Base-by-base conservation (phyloP, 1,284 basidiomycete species). In the Fomitopsis schrenkii region DNA sequence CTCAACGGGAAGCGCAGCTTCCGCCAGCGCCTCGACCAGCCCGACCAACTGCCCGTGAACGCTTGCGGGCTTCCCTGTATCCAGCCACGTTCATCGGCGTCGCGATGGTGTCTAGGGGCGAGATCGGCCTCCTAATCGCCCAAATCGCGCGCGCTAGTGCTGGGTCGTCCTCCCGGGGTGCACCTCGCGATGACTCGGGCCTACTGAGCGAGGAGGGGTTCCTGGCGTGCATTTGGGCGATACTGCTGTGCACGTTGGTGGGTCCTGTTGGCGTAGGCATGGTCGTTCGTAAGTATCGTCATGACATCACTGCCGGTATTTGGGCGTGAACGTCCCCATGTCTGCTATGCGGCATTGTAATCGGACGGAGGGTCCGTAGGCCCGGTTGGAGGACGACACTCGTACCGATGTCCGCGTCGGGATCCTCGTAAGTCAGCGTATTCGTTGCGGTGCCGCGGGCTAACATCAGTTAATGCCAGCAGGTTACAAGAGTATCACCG, bases 21-120 rank as follows among this genome's bases (percentile, higher is more conserved):
- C 53, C 36, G 22, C 50, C 15, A 10, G n/a, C 36, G 5, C n/a
- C 41, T n/a, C 26, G 22, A 22, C 22, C 33, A 26, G 6, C 42
- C 56, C 14, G 17, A 53, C 2, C 42, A n/a, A n/a, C 57, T 41
- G 8, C 44, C 12, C 55, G 50, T 33, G 45, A 22, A 3, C 14
- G 14, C 10, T 19, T 59, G 41, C 17, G 55, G 17, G 58, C 55
- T 15, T 60, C 69, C 10, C 14, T 67, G 8, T 64, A 56, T 6
- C 65, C 70, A 7, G 66, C 70, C 1, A 56, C 58, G 3, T 71
- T 72, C 64, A 68, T 72, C 28, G 70, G 82, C 5, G 62, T 76
- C 8, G 79, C 80, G 0, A 80, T 84, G 72, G 76, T 83, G 50
- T 78, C 82, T 1, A 74, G 83, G 4, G 83, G 83, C 4, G 82